Evolutionary conservation across 2,329 filamentous ascomycete species (phyloP).

Genomic region (Zalaria obscura): DNA sequence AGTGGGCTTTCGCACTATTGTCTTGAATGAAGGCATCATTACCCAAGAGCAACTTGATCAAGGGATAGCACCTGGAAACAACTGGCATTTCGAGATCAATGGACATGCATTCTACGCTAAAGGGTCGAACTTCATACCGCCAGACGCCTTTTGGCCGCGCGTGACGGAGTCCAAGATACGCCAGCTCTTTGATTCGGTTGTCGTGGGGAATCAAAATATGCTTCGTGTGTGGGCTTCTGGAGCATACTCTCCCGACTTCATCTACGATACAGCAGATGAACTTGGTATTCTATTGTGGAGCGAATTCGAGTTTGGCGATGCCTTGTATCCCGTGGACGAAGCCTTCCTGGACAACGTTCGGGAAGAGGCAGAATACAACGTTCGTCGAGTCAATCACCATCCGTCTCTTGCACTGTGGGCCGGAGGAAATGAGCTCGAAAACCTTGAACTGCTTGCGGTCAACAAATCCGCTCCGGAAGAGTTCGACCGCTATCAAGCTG

Average conservation of each 20-base stretch:
- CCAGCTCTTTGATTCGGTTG: slow-evolving; percentile 39
- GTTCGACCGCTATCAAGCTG: slow-evolving; percentile 27
- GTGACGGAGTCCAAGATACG: slow-evolving; percentile 39
- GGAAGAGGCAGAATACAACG: slow-evolving; percentile 44
- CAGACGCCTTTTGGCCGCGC: slow-evolving; percentile 48
- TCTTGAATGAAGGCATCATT: slow-evolving; percentile 41
- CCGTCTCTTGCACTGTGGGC: slow-evolving; percentile 30
- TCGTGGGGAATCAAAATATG: slow-evolving; percentile 50
- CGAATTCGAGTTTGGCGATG: slow-evolving; percentile 49
- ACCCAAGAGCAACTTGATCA: slow-evolving; percentile 37
- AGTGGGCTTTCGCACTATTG: slow-evolving; percentile 47
- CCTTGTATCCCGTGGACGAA: slow-evolving; percentile 41
- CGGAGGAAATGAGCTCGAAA: slow-evolving; percentile 44
- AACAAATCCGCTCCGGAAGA: slow-evolving; percentile 26
- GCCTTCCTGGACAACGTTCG: slow-evolving; percentile 42
- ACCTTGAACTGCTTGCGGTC: slow-evolving; percentile 32
- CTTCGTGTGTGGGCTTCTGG: slow-evolving; percentile 48
- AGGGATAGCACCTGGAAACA: slow-evolving; percentile 42
- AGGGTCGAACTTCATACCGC: slow-evolving; percentile 49
- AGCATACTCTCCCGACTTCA: slow-evolving; percentile 45
- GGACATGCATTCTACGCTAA: slow-evolving; percentile 50
- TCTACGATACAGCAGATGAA: slow-evolving; percentile 49
- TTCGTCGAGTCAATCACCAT: slow-evolving; percentile 47
- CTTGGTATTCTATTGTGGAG: slow-evolving; percentile 47
- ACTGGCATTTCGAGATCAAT: slow-evolving; percentile 54